Conservation (phyloP, 345 rosid species). For the Schrenkiella parvula region DNA sequence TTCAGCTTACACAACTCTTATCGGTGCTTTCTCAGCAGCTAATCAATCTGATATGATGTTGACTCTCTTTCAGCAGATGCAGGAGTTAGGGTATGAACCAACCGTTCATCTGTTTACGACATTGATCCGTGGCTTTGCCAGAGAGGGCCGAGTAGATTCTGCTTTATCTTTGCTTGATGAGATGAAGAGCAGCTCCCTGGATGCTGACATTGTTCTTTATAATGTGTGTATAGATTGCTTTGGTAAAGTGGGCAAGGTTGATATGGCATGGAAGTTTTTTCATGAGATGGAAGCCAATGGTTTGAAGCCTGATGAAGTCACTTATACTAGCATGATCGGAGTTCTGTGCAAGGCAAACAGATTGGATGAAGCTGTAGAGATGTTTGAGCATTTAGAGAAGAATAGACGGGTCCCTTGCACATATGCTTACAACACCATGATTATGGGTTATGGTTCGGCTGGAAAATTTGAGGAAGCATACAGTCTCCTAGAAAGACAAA, state of each 20-base stretch:
- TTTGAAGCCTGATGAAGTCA: slow-evolving; percentile 81
- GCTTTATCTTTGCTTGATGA: slow-evolving; percentile 87
- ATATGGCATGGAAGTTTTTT: slow-evolving; percentile 98
- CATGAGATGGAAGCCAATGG: slow-evolving; percentile 77
- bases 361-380: slow-evolving; percentile 76
- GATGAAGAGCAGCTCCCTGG: slow-evolving; percentile 72
- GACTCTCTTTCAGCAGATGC: slow-evolving; percentile 83
- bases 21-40: slow-evolving; percentile 70
- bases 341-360: slow-evolving; percentile 79
- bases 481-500: slow-evolving; percentile 73
- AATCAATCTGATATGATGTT: slow-evolving; percentile 68
- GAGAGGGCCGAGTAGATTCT: slow-evolving; percentile 73
- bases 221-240: slow-evolving; percentile 95
- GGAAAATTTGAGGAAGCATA: slow-evolving; percentile 87
- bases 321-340: slow-evolving; percentile 87
- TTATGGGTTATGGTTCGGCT: slow-evolving; percentile 88
- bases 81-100: slow-evolving; percentile 91
- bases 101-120: slow-evolving; percentile 83
- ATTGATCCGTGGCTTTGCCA: slow-evolving; percentile 73
- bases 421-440: slow-evolving; percentile 94
- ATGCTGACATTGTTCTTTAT: slow-evolving; percentile 83
- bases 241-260: slow-evolving; percentile 85
- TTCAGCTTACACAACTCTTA: slow-evolving; percentile 83
- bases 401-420: slow-evolving; percentile 70
- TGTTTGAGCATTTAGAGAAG: slow-evolving; percentile 78